Conservation (phyloP, 306 rosid genomes). For the Echinosophora koreensis region DNA sequence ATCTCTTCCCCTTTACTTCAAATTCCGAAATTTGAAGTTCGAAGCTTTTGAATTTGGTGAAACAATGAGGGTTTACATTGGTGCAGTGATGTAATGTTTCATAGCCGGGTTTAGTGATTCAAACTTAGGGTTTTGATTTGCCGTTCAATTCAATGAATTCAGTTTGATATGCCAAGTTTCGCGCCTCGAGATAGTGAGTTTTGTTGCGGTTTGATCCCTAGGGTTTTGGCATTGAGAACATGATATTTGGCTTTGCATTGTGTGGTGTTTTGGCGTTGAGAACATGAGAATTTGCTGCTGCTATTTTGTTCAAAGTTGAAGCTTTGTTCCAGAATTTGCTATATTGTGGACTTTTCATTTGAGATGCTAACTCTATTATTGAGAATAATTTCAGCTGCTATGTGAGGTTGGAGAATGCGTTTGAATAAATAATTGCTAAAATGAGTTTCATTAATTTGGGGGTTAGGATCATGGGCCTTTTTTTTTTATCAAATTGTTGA, state of each 20-base stretch:
- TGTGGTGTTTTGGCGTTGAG: slow-evolving; percentile 46
- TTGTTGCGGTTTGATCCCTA: slow-evolving; percentile 76
- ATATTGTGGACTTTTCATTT: too few species aligned
- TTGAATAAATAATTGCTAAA: too few species aligned
- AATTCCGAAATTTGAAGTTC: slow-evolving; percentile 60
- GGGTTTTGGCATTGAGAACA: slow-evolving; percentile 67
- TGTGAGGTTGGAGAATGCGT: too few species aligned
- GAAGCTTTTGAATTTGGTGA: slow-evolving; percentile 60
- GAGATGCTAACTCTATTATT: too few species aligned
- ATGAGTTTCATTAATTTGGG: too few species aligned
- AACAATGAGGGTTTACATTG: slow-evolving; percentile 57
- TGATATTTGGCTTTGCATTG: slow-evolving; percentile 82
- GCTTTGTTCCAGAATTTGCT: too few species aligned
- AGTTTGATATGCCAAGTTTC: slow-evolving; percentile 49
- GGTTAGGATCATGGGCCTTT: too few species aligned
- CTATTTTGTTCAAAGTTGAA: too few species aligned
- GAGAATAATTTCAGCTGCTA: too few species aligned
- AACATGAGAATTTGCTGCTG: too few species aligned
- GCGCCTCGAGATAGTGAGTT: slow-evolving; percentile 51
- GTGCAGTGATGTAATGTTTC: slow-evolving; percentile 59
- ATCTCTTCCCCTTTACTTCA: slow-evolving; percentile 69
- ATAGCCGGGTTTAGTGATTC: slow-evolving; percentile 57
- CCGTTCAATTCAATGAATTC: slow-evolving; percentile 48
- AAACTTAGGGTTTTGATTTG: slow-evolving; percentile 68
- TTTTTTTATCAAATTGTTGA: too few species aligned